Conservation (phyloP, 345 rosid species). For the Pelargonium nanum region DNA sequence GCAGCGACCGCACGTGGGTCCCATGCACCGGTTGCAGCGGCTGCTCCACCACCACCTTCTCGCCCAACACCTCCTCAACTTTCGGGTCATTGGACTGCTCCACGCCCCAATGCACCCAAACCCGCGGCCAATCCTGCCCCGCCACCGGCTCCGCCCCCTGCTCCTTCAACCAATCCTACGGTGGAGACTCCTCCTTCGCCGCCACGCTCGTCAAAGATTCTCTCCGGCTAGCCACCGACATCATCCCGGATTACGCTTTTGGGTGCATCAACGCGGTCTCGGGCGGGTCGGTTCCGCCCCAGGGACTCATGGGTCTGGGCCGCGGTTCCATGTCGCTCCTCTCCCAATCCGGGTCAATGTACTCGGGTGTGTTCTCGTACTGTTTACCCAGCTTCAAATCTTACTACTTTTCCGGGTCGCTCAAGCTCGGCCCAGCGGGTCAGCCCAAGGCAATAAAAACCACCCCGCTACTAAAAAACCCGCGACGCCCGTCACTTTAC, state of each 20-base stretch:
- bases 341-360: conserved; percentile 50
- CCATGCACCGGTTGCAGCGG: conserved; percentile 68
- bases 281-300: conserved; percentile 64
- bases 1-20: conserved; percentile 63
- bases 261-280: conserved; percentile 51
- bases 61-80: conserved; percentile 44
- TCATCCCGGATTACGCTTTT: conserved; percentile 40
- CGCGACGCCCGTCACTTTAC: conserved; percentile 77
- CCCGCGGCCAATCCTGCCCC: conserved; percentile 61
- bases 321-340: conserved; percentile 68
- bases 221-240: conserved; percentile 33
- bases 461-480: conserved; percentile 57
- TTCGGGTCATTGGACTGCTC: conserved; percentile 54
- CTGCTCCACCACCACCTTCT: conserved; percentile 44
- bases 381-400: conserved; percentile 83
- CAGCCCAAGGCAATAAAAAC: conserved; percentile 56
- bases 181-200: conserved; percentile 65
- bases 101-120: conserved; percentile 52
- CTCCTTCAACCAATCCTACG: conserved; percentile 73
- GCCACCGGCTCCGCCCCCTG: conserved; percentile 33
- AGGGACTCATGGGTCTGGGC: conserved; percentile 76
- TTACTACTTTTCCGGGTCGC: conserved; percentile 72
- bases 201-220: conserved; percentile 61
- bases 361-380: conserved; percentile 67
- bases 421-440: conserved; percentile 57